Evolutionary conservation across 2,329 filamentous ascomycete genomes (phyloP).

Genomic region (Phaeosphaeriaceae sp.): DNA sequence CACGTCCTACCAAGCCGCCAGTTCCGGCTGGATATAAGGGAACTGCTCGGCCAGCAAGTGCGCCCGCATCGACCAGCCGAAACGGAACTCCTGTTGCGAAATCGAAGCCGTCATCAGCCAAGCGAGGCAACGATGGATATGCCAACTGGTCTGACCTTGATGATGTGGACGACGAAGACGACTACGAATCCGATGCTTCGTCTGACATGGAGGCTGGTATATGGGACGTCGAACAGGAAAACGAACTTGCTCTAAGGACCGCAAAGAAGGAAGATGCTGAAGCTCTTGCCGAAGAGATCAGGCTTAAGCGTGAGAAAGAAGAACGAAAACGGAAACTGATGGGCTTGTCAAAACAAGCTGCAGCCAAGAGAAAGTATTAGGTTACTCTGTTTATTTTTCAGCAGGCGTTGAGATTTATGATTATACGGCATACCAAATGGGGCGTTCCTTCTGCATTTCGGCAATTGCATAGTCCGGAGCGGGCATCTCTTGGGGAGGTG

Average conservation of each 20-base stretch:
- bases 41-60: slow-evolving; percentile 38
- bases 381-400: slow-evolving; percentile 4
- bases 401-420: slow-evolving; percentile 35
- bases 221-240: slow-evolving; percentile 76
- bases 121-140: slow-evolving; percentile 48
- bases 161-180: slow-evolving; percentile 62
- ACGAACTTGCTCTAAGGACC: slow-evolving; percentile 65
- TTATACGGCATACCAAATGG: slow-evolving; percentile 37
- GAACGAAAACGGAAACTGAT: slow-evolving; percentile 44
- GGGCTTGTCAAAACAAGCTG: slow-evolving; percentile 37
- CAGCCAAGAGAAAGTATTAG: slow-evolving; percentile 40
- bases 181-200: slow-evolving; percentile 69
- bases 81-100: slow-evolving; percentile 34
- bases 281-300: slow-evolving; percentile 64
- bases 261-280: slow-evolving; percentile 72
- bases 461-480: slow-evolving; percentile 43
- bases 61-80: slow-evolving; percentile 30
- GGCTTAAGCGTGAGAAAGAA: slow-evolving; percentile 43
- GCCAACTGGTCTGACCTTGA: slow-evolving; percentile 48
- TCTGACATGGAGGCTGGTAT: slow-evolving; percentile 81
- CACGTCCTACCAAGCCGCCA: slow-evolving; percentile 48
- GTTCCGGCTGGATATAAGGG: slow-evolving; percentile 47
- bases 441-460: slow-evolving; percentile 33
- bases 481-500: slow-evolving; percentile 18
- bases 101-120: slow-evolving; percentile 34